phyloP scores from a whole-genome alignment of 495 filamentous ascomycete genomes.

The Aspergillus affinis region DNA sequence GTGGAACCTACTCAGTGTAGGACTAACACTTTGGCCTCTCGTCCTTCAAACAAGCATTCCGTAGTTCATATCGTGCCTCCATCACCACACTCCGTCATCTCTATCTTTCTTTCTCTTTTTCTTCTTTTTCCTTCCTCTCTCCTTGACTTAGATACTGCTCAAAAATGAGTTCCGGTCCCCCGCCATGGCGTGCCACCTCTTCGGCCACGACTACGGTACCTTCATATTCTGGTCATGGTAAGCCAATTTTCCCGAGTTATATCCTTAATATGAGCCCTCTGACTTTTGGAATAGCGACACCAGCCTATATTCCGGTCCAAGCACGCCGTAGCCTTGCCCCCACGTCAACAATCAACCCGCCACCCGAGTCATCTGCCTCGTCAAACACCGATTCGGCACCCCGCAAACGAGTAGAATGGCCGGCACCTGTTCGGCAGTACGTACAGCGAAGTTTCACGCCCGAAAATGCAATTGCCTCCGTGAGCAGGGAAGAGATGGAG shows the following conservation, averaged over 20 bases:
- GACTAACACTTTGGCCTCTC: conserved; percentile 4
- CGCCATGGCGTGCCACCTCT: conserved; percentile 44
- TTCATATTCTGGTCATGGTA: conserved; percentile 34
- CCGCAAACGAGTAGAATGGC: conserved; percentile 63
- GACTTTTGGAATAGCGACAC: conserved; percentile 29
- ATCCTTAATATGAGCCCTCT: conserved; percentile 8
- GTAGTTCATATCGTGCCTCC: conserved; percentile 13
- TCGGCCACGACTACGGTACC: conserved; percentile 31
- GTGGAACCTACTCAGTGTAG: conserved; percentile 3
- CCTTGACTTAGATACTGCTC: conserved; percentile 9
- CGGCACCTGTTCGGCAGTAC: conserved; percentile 72
- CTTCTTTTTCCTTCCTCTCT: conserved; percentile 7
- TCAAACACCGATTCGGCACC: conserved; percentile 22
- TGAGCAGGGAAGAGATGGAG: conserved; percentile 71
- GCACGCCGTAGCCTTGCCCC: conserved; percentile 46
- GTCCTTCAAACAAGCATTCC: conserved; percentile 11
- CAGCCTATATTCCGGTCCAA: conserved; percentile 54
- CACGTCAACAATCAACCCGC: conserved; percentile 23
- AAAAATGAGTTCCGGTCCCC: conserved; percentile 43
- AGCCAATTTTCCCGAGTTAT: conserved; percentile 10
- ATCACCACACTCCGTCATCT: conserved; percentile 2
- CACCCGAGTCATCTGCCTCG: conserved; percentile 29
- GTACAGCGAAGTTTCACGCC: conserved; percentile 81
- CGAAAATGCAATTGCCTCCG: conserved; percentile 63
- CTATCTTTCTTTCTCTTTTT: conserved; percentile 12